phyloP scores from a whole-genome alignment of 768 basidiomycete species.

The Tulasnella sp. region DNA sequence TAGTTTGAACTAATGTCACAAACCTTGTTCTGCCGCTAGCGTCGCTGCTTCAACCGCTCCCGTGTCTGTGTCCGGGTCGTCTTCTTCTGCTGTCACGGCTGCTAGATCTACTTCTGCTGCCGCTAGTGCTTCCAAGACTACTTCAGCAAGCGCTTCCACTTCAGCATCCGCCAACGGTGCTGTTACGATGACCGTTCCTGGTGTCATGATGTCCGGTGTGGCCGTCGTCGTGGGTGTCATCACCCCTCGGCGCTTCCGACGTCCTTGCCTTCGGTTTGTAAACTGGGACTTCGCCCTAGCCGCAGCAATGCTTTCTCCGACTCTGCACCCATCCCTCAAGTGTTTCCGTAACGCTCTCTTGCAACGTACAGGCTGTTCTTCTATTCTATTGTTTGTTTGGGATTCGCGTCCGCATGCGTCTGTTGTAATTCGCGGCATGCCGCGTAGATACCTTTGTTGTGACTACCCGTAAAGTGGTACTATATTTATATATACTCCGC shows the following conservation, averaged over 20 bases:
- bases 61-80: constrained; percentile 15
- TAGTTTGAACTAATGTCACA: too few species aligned
- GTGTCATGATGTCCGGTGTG: background rate
- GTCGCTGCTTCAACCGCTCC: background rate
- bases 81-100: background rate
- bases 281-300: background rate
- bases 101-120: background rate
- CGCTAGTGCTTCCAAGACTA: background rate
- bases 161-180: background rate
- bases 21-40: too few species aligned
- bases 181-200: background rate
- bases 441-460: background rate
- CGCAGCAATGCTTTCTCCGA: background rate
- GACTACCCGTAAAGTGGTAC: background rate
- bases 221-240: background rate
- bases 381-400: background rate
- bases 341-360: background rate
- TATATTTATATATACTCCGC: background rate
- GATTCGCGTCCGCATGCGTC: background rate
- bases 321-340: background rate
- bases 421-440: background rate
- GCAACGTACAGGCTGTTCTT: background rate
- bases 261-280: background rate
- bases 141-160: background rate
- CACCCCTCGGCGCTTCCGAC: background rate